Evolutionary conservation across 495 filamentous ascomycete species (phyloP).

Genomic region (Jackrogersella minutella): DNA sequence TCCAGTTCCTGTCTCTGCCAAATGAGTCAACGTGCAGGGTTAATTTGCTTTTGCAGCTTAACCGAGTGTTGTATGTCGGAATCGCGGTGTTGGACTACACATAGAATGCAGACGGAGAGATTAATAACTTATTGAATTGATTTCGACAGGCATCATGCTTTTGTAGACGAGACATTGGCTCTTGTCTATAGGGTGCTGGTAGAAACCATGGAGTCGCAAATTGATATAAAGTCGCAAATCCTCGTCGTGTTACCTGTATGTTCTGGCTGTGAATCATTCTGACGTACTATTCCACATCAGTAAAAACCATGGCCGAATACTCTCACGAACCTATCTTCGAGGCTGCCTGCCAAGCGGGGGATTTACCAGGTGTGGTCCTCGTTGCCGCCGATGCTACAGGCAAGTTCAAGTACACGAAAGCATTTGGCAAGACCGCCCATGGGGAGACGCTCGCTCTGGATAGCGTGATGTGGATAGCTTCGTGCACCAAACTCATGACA

Average conservation of each 20-base stretch:
- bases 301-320: conserved; percentile 21
- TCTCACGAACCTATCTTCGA: conserved; percentile 26
- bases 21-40: no score
- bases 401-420: conserved; percentile 41
- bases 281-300: not conserved
- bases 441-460: conserved; percentile 24
- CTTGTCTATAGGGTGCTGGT: not conserved
- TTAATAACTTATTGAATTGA: no score
- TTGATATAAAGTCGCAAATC: not conserved
- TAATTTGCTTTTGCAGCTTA: not conserved
- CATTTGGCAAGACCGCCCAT: conserved; percentile 29
- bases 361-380: conserved; percentile 36
- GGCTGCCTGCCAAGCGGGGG: conserved; percentile 28
- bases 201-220: not conserved
- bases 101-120: not conserved
- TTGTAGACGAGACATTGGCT: not conserved
- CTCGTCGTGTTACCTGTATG: not conserved
- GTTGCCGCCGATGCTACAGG: conserved; percentile 31
- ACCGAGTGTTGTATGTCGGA: no score
- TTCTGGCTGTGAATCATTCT: not conserved
- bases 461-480: conserved; percentile 44
- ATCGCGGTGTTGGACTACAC: no score
- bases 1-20: not conserved
- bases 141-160: no score
- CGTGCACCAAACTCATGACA: conserved; percentile 50